Base-by-base conservation (phyloP, 192 early-diverging fungal species). In the Phycomyces nitens region DNA sequence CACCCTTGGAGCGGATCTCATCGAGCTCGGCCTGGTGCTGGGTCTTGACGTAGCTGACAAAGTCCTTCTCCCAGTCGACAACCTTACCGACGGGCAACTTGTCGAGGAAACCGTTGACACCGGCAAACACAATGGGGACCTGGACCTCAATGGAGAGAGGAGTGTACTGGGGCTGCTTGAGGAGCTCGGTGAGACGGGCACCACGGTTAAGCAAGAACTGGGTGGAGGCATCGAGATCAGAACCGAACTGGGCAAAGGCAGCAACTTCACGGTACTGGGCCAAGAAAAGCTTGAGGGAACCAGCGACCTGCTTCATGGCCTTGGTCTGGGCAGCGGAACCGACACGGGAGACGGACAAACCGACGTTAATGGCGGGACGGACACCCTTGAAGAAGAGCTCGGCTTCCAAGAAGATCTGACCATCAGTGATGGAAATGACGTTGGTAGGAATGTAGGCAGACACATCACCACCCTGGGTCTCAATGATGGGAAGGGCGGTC, bases 351-450 rank as follows among this genome's bases (percentile, higher is more conserved):
- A 98, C 96, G 74, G 96, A 98, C 56, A 98, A 86, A 98, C 96
- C 96, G 80, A 98, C 95, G 84, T 98, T 98, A 82, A 98, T 98
- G 65, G 96, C 96, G 60, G 96, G 96, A 74, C 96, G 93, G 64
- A 96, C 81, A 89, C 96, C 96, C 91, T 97, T 98, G 91, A 97
- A 98, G 92, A 98, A 98, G 59, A 98, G 86, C 84, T 98, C 95
- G 57, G 96, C 94, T 83, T 98, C 96, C 85, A 98, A 88, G 90
- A 98, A 98, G 69, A 98, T 97, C 83, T 98, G 96, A 43, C 96
- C 96, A 83, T 98, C 96, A 70, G 96, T 98, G 73, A 98, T 98
- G 80, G 96, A 98, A 96, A 98, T 98, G 73, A 98, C 95, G 86
- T 98, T 98, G 74, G 96, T 98, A 66, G 96, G 96, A 87, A 98